phyloP scores from a whole-genome alignment of 2,329 filamentous ascomycete species.

The Clathrospora elynae region DNA sequence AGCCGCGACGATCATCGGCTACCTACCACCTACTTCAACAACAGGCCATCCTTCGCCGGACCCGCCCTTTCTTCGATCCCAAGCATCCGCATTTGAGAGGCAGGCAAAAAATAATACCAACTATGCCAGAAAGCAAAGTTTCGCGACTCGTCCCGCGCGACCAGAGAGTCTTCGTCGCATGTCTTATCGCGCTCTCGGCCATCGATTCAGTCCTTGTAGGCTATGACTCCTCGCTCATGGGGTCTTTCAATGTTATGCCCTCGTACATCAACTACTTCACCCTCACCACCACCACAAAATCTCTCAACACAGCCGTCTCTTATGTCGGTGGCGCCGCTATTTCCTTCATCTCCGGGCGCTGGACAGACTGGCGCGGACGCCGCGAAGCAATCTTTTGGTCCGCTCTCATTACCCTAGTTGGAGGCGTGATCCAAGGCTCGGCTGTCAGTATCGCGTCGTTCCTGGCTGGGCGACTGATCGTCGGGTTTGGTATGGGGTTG shows the following conservation, averaged over 20 bases:
- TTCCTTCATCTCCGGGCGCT: conserved; percentile 48
- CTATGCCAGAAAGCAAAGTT: conserved; percentile 17
- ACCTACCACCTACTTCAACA: too few relatives aligned
- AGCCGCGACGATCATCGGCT: too few relatives aligned
- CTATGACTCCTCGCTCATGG: conserved; percentile 55
- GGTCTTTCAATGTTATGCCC: conserved; percentile 51
- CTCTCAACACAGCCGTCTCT: conserved; percentile 54
- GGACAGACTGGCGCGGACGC: conserved; percentile 47
- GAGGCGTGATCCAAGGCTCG: conserved; percentile 56
- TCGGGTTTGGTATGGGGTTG: conserved; percentile 65
- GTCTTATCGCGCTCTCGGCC: conserved; percentile 21
- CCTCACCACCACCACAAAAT: conserved; percentile 49
- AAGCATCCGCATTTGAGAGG: too few relatives aligned
- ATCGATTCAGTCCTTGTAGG: conserved; percentile 36
- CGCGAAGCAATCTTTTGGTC: conserved; percentile 58
- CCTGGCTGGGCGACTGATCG: conserved; percentile 63
- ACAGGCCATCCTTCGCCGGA: too few relatives aligned
- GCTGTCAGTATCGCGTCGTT: conserved; percentile 56
- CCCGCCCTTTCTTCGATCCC: not conserved
- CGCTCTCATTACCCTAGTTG: conserved; percentile 56
- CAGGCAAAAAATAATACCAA: not conserved
- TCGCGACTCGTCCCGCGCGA: conserved; percentile 25
- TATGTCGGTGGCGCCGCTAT: conserved; percentile 50
- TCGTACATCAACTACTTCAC: conserved; percentile 51
- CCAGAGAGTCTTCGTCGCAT: conserved; percentile 18